Conservation (phyloP, 306 rosid species). For the Trichosanthes truncata region DNA sequence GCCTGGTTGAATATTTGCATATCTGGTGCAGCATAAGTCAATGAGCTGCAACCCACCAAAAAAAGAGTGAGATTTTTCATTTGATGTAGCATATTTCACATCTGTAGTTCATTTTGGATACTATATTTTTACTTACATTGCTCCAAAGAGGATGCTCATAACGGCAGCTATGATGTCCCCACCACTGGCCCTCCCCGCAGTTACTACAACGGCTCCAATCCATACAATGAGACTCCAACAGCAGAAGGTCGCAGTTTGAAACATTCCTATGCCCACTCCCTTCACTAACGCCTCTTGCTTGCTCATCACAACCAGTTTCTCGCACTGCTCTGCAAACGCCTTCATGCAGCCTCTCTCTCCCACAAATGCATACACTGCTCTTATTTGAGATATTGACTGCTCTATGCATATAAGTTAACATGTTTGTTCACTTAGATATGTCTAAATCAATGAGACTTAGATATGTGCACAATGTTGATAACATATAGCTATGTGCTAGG, state of each 20-base stretch:
- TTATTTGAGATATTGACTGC: slow-evolving; percentile 75
- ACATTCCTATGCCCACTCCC: slow-evolving; percentile 83
- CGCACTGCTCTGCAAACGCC: slow-evolving; percentile 47
- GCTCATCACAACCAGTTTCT: slow-evolving; percentile 39
- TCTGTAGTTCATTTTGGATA: not conserved
- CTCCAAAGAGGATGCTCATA: slow-evolving; percentile 91
- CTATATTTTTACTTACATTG: slow-evolving; percentile 41
- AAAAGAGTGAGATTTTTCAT: not conserved
- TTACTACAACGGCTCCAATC: slow-evolving; percentile 80
- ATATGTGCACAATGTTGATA: too few relatives aligned
- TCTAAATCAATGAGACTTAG: too few relatives aligned
- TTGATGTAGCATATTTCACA: not conserved
- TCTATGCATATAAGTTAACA: not conserved
- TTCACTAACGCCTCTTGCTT: slow-evolving; percentile 69
- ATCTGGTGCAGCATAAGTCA: slow-evolving; percentile 88
- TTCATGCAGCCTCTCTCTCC: slow-evolving; percentile 58
- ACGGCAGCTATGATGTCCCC: slow-evolving; percentile 69
- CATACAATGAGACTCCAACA: slow-evolving; percentile 81
- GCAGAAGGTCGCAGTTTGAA: slow-evolving; percentile 63
- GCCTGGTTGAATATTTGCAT: slow-evolving; percentile 86
- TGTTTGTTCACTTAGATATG: not conserved
- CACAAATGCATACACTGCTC: slow-evolving; percentile 78
- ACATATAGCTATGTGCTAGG: too few relatives aligned
- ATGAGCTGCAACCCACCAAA: slow-evolving; percentile 36
- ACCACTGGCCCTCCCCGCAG: slow-evolving; percentile 43